Percentiles rank a stretch among this genome's conserved stretches.
Evolutionary conservation across 2,329 filamentous ascomycete genomes (phyloP).

Genomic region (Aureobasidium leucospermi): DNA sequence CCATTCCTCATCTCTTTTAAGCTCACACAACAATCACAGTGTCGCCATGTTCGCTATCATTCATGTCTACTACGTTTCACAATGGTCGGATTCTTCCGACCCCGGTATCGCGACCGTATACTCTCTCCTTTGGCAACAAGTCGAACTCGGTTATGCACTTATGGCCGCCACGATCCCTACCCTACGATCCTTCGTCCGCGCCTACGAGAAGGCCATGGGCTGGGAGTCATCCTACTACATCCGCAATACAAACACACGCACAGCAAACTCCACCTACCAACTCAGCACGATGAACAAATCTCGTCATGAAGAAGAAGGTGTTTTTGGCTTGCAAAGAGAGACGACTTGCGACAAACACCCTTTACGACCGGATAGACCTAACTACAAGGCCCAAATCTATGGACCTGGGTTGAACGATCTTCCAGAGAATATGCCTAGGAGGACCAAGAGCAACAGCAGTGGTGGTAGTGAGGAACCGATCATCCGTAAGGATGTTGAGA

Average conservation of each 20-base stretch:
- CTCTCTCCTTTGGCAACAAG: slow-evolving; percentile 24
- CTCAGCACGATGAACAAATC: background rate
- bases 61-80: slow-evolving; percentile 14
- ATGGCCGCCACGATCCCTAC: slow-evolving; percentile 25
- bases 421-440: slow-evolving; percentile 12
- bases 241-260: background rate
- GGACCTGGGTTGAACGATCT: background rate
- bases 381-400: slow-evolving; percentile 9
- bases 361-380: background rate
- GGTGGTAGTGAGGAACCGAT: slow-evolving; percentile 21
- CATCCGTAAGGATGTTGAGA: slow-evolving; percentile 20
- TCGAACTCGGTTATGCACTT: slow-evolving; percentile 24
- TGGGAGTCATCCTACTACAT: slow-evolving; percentile 14
- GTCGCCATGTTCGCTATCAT: slow-evolving; percentile 15
- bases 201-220: slow-evolving; percentile 21
- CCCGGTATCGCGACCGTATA: slow-evolving; percentile 19
- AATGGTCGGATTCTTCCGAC: slow-evolving; percentile 14
- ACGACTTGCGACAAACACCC: background rate
- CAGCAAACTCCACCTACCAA: background rate
- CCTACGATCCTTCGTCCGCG: slow-evolving; percentile 24
- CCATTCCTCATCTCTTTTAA: background rate
- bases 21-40: background rate
- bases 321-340: background rate
- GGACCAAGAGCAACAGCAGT: slow-evolving; percentile 16
- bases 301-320: background rate